Conservation (phyloP, 225 moss, liverwort and hornwort species). For the Sphagnum tenellum region DNA sequence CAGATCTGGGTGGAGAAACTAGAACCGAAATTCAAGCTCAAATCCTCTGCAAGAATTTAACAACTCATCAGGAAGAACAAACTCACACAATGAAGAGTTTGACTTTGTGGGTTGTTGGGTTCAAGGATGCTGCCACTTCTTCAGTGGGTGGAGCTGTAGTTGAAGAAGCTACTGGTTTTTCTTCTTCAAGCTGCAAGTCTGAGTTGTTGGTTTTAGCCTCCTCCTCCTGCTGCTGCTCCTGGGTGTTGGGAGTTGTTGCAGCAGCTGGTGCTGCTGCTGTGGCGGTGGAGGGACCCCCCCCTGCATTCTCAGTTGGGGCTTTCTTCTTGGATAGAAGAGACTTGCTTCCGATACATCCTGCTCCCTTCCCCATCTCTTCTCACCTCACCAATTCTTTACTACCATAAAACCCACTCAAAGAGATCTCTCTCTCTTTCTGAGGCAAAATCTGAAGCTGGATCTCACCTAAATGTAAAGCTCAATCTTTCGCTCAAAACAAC, state of each 20-base stretch:
- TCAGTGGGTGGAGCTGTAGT: background rate
- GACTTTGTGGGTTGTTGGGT: conserved; percentile 21
- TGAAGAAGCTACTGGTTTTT: background rate
- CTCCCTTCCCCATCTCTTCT: conserved; percentile 42
- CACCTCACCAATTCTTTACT: background rate
- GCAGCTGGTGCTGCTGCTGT: conserved; percentile 19
- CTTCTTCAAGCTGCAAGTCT: conserved; percentile 8
- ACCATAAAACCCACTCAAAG: no score
- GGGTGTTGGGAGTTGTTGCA: conserved; percentile 17
- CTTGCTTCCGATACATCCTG: conserved; percentile 49
- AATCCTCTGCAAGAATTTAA: background rate
- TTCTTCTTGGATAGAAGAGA: background rate
- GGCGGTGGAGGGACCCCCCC: conserved; percentile 10
- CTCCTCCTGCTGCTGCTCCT: background rate
- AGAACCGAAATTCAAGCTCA: background rate
- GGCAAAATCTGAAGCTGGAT: no score
- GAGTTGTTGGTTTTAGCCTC: background rate
- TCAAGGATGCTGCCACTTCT: conserved; percentile 11
- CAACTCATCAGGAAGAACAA: background rate
- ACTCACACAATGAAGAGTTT: conserved; percentile 78
- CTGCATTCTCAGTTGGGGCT: conserved; percentile 16
- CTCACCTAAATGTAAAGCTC: no score
- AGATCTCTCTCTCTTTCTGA: no score
- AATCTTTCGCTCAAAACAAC: no score
- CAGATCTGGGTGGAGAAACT: no score